phyloP scores from a whole-genome alignment of 1,139 yeast genomes.

The Arxiozyma heterogenica region DNA sequence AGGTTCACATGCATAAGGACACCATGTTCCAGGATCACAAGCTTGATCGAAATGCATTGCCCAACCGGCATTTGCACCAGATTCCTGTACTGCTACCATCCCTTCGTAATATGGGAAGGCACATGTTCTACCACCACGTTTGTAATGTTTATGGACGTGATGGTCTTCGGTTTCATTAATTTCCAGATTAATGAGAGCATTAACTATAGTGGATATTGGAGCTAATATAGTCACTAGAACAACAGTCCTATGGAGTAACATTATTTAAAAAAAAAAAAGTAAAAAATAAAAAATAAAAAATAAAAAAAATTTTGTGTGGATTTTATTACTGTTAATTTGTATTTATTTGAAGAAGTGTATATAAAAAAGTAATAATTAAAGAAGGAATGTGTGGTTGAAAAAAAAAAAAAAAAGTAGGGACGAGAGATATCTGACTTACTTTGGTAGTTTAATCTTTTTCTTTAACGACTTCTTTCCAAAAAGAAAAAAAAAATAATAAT shows the following conservation, averaged over 20 bases:
- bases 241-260: not conserved
- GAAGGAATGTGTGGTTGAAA: no score
- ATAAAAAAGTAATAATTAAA: no score
- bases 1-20: conserved; percentile 85
- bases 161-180: not conserved
- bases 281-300: no score
- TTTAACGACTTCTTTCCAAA: not conserved
- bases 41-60: conserved; percentile 72
- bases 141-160: conserved; percentile 10
- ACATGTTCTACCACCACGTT: conserved; percentile 41
- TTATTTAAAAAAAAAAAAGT: not conserved
- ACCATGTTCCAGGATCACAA: conserved; percentile 66
- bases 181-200: not conserved
- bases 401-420: no score
- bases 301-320: no score
- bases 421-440: no score
- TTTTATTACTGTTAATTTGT: no score
- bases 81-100: conserved; percentile 55
- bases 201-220: not conserved
- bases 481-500: no score
- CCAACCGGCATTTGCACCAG: conserved; percentile 68
- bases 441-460: no score
- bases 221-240: not conserved
- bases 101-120: conserved; percentile 58
- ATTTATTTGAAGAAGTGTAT: no score